phyloP scores from a whole-genome alignment of 2,329 filamentous ascomycete species.

The Colletotrichum chlorophyti region DNA sequence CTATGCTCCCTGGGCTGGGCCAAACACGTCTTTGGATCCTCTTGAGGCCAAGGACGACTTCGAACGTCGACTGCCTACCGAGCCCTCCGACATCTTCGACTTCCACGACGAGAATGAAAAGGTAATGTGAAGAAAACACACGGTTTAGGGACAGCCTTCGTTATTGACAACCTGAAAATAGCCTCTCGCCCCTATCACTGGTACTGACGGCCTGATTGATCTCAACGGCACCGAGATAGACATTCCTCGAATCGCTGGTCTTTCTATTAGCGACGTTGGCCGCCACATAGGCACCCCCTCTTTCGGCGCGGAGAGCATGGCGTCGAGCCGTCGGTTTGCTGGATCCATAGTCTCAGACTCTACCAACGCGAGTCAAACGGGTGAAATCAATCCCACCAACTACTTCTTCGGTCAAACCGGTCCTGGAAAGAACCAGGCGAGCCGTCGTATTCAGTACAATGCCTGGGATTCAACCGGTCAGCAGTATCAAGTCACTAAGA shows the following conservation, averaged over 20 bases:
- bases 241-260: background rate
- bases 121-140: background rate
- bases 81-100: slow-evolving; percentile 19
- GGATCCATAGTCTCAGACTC: background rate
- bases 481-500: slow-evolving; percentile 32
- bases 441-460: slow-evolving; percentile 1
- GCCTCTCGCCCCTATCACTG: slow-evolving; percentile 23
- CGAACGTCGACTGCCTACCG: background rate
- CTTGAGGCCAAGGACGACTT: slow-evolving; percentile 9
- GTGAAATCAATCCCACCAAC: background rate
- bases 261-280: background rate
- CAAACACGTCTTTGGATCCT: background rate
- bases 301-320: background rate
- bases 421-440: background rate
- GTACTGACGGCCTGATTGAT: background rate
- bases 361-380: background rate
- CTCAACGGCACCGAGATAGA: background rate
- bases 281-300: background rate
- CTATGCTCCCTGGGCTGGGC: slow-evolving; percentile 21
- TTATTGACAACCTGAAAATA: background rate
- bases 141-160: no score
- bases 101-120: background rate
- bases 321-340: background rate
- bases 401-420: background rate
- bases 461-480: slow-evolving; percentile 40